Evolutionary conservation across 192 early-diverging fungal species (phyloP), one percentile per base, ranked within the genome.

Genomic region (Linnemannia zychae): DNA sequence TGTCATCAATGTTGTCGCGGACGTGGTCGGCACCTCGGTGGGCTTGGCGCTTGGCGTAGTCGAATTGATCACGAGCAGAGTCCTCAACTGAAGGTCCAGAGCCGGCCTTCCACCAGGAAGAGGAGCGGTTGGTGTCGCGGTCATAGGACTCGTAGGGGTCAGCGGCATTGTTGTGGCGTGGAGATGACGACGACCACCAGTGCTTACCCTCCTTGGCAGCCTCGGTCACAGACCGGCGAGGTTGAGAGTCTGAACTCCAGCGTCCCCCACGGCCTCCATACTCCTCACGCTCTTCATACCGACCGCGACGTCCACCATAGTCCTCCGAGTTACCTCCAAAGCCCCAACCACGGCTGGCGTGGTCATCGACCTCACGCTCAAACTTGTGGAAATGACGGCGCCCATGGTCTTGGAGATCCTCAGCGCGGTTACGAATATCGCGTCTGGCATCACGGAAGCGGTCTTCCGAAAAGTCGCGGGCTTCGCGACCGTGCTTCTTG

Each of bases 221-320:
- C 70, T 85, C 83, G 13, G 74, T 75, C 74, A 85, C 78, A 48
- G 83, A 85, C 15, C 77, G 83, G 69, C 71, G 83, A n/a, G 69
- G 82, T 28, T 34, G 34, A 16, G 33, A 49, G 1, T 70, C 76
- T 18, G 31, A 52, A 47, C 24, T 36, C 33, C 49, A 16, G 20
- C 44, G 40, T 38, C 48, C 66, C 24, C 78, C 46, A 72, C 57
- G 72, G 17, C 78, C 78, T 66, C 47, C 49, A 37, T 75, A 71
- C 13, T 81, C 79, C 1, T 75, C 73, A n/a, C 65, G 46, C 16
- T 69, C 72, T 0, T 80, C 78, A 77, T 34, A 67, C 38, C 63
- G 63, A 5, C 71, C 60, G 11, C 75, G 63, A 13, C 63, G 60
- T 36, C 81, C 65, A 24, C 60, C 79, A 71, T 66, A 47, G 38